Evolutionary conservation across 73 alveolate species (phyloP).

Genomic region (Loxodes magnus): DNA sequence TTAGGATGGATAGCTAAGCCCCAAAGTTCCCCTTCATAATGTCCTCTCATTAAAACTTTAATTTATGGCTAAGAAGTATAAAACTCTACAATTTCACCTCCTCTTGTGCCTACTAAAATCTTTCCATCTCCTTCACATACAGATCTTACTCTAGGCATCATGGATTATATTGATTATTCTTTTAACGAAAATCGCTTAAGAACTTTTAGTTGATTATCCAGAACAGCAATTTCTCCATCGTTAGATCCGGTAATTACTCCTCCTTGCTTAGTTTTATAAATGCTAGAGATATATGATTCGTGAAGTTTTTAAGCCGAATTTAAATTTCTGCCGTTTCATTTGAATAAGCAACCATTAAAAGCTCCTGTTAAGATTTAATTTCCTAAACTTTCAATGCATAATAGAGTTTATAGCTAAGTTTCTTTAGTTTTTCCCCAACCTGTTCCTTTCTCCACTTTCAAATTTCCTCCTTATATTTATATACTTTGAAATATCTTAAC

Average conservation of each 20-base stretch:
- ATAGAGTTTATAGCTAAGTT: conserved; percentile 46
- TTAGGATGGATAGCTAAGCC: conserved; percentile 88
- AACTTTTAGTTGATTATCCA: conserved; percentile 28
- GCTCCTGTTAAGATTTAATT: conserved; percentile 82
- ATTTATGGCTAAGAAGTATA: conserved; percentile 27
- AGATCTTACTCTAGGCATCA: conserved; percentile 26
- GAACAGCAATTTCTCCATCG: conserved; percentile 68
- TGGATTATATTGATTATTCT: background rate
- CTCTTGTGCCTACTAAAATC: conserved; percentile 90
- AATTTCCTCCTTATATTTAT: conserved; percentile 49
- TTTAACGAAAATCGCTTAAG: background rate
- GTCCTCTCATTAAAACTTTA: conserved; percentile 70
- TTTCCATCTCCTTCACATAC: conserved; percentile 27
- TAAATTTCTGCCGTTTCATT: conserved; percentile 62
- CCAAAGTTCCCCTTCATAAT: conserved; percentile 90
- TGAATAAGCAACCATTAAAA: conserved; percentile 65
- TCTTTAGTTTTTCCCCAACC: conserved; percentile 74
- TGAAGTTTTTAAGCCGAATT: conserved; percentile 2
- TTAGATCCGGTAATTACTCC: conserved; percentile 91
- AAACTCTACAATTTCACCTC: conserved; percentile 86
- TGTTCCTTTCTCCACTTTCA: conserved; percentile 73
- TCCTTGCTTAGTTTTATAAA: conserved; percentile 41
- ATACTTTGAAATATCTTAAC: conserved; percentile 73
- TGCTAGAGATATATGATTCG: conserved; percentile 29
- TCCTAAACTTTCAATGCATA: conserved; percentile 78